Evolutionary conservation across 1,284 basidiomycete species (phyloP).

Genomic region (Meira miltonrushii): DNA sequence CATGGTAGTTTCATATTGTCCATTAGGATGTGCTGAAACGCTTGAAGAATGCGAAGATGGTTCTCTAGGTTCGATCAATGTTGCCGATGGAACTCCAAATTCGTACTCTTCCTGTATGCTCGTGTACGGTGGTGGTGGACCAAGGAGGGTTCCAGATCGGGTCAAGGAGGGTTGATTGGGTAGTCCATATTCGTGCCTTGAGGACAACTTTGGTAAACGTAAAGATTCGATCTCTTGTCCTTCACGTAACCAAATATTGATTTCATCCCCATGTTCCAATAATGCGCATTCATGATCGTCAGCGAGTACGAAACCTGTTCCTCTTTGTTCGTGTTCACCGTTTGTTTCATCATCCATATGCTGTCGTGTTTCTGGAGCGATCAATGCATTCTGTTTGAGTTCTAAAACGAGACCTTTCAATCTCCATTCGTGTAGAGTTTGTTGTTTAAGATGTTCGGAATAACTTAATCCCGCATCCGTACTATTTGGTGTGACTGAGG

Average conservation of each 20-base stretch:
- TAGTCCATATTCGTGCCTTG: slow-evolving; percentile 34
- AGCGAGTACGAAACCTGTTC: slow-evolving; percentile 37
- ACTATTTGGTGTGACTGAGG: background rate
- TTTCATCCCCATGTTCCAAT: slow-evolving; percentile 47
- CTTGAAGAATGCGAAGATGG: slow-evolving; percentile 49
- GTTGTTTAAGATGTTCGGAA: slow-evolving; percentile 44
- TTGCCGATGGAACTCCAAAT: slow-evolving; percentile 35
- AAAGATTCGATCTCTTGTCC: slow-evolving; percentile 31
- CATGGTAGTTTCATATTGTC: slow-evolving; percentile 23
- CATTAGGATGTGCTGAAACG: slow-evolving; percentile 44
- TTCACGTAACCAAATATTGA: slow-evolving; percentile 30
- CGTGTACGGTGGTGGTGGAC: background rate
- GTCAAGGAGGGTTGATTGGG: slow-evolving; percentile 12
- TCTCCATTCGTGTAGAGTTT: slow-evolving; percentile 48
- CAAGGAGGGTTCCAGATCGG: background rate
- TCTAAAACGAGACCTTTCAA: slow-evolving; percentile 47
- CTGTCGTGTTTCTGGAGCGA: slow-evolving; percentile 22
- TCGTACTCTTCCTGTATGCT: background rate
- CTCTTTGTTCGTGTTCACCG: slow-evolving; percentile 11
- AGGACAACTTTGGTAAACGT: slow-evolving; percentile 34
- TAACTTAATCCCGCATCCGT: slow-evolving; percentile 9
- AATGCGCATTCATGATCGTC: slow-evolving; percentile 49
- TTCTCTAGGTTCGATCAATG: slow-evolving; percentile 35
- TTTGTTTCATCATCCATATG: slow-evolving; percentile 9
- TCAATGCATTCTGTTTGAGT: slow-evolving; percentile 39